Evolutionary conservation across 192 early-diverging fungal species (phyloP).

Genomic region (Podila epicladia): DNA sequence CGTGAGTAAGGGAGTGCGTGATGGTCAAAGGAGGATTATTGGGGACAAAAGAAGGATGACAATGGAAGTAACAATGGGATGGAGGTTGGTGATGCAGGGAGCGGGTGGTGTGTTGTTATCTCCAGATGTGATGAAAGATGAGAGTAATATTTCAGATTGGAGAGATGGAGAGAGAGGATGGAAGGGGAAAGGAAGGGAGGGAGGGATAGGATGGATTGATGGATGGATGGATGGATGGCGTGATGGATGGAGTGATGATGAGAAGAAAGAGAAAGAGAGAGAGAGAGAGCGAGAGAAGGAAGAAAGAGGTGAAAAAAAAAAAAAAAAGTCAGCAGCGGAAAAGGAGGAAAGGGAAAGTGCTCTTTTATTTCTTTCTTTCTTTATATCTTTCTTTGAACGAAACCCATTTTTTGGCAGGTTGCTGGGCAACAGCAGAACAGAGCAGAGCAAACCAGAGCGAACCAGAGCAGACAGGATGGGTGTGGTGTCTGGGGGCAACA

Average conservation of each 20-base stretch:
- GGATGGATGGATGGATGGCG: not conserved
- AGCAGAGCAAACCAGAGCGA: no score
- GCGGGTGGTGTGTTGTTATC: no score
- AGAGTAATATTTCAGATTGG: no score
- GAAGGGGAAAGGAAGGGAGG: constrained; percentile 3
- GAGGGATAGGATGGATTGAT: not conserved
- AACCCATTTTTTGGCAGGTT: no score
- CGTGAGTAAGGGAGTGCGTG: not conserved
- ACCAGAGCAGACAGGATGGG: no score
- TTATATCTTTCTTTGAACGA: no score
- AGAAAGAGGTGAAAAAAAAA: not conserved
- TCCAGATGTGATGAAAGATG: no score
- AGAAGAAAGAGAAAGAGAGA: not conserved
- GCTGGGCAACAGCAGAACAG: no score
- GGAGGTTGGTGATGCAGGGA: not conserved
- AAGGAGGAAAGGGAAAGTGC: not conserved
- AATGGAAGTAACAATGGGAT: not conserved
- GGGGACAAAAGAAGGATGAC: not conserved
- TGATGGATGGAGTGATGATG: not conserved
- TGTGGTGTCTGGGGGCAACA: no score
- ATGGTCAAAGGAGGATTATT: not conserved
- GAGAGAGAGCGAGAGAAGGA: not conserved
- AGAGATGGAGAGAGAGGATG: not conserved
- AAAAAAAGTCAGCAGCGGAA: constrained; percentile 9
- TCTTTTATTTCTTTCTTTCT: no score